These are phyloP conservation scores for Fennellomyces sp. DNA, from an alignment of 371 early-diverging fungal species.

Conservation along the genomic window DNA sequence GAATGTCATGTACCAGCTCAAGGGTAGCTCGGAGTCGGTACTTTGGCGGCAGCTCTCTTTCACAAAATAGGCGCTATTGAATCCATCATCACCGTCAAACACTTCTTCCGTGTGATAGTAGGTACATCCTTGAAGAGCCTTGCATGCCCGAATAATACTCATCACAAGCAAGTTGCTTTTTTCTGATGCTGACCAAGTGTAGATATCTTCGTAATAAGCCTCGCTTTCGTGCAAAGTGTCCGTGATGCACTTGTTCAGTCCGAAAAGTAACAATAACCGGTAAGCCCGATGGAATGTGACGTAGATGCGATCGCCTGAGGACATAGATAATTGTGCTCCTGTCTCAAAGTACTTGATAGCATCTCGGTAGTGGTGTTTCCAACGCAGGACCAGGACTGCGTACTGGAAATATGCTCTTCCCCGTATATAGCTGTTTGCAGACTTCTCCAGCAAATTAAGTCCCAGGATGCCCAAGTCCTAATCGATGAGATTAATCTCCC, in stretches of 20 bases:
- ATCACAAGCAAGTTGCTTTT: constrained; percentile 37
- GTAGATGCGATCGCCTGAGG: constrained; percentile 47
- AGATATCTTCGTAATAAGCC: constrained; percentile 34
- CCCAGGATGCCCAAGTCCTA: constrained; percentile 35
- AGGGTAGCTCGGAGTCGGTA: constrained; percentile 24
- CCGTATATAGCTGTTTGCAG: constrained; percentile 25
- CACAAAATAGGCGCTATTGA: constrained; percentile 38
- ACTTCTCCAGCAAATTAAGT: constrained; percentile 22
- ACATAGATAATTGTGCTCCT: constrained; percentile 13
- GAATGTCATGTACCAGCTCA: constrained; percentile 41
- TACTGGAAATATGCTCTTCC: constrained; percentile 36
- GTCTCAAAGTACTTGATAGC: constrained; percentile 12
- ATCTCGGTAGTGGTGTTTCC: constrained; percentile 37
- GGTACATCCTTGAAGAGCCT: constrained; percentile 42
- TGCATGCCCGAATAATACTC: constrained; percentile 40
- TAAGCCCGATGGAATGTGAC: constrained; percentile 32
- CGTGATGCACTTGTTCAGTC: constrained; percentile 18
- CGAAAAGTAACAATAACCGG: constrained; percentile 19
- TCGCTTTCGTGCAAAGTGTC: constrained; percentile 30
- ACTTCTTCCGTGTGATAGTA: constrained; percentile 19
- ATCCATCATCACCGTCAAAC: constrained; percentile 48
- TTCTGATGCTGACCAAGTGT: constrained; percentile 35
- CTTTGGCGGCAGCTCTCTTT: constrained; percentile 33
- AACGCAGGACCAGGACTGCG: constrained; percentile 24
- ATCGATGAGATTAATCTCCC: neutral